These are phyloP conservation scores for Mrakia frigida DNA, from an alignment of 768 basidiomycete species.

Conservation along the genomic window DNA sequence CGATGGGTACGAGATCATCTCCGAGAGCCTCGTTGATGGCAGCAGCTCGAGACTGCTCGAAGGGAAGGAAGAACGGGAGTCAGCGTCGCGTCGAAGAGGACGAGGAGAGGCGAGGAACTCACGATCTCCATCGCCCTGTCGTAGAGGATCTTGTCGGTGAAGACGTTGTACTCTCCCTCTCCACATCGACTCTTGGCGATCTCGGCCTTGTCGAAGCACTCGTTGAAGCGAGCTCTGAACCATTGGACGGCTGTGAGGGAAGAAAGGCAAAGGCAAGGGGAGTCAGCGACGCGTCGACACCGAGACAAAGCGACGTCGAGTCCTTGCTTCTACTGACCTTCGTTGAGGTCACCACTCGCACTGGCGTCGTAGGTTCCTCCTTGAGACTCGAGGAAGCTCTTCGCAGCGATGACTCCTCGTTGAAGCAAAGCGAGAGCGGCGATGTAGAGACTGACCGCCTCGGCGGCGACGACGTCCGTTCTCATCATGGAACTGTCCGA, in stretches of 20 bases:
- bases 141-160: slow-evolving; percentile 85
- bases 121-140: slow-evolving; percentile 84
- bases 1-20: slow-evolving; percentile 70
- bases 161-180: slow-evolving; percentile 72
- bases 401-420: slow-evolving; percentile 78
- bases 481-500: slow-evolving; percentile 36
- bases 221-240: slow-evolving; percentile 91
- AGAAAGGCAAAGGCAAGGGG: slow-evolving; percentile 7
- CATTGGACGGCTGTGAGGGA: slow-evolving; percentile 55
- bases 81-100: background rate
- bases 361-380: slow-evolving; percentile 37
- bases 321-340: slow-evolving; percentile 38
- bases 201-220: slow-evolving; percentile 86
- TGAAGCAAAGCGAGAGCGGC: slow-evolving; percentile 76
- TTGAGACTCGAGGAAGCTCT: slow-evolving; percentile 60
- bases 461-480: slow-evolving; percentile 38
- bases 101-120: slow-evolving; percentile 42
- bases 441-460: slow-evolving; percentile 42
- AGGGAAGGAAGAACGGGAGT: background rate
- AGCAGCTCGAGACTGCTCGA: slow-evolving; percentile 80
- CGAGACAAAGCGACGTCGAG: background rate
- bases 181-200: slow-evolving; percentile 47
- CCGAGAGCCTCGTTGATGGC: slow-evolving; percentile 85
- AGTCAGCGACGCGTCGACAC: background rate
- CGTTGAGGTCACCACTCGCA: slow-evolving; percentile 48